Base-by-base conservation (phyloP, 352 stramenopile genomes). In the Saprolegnia parasitica region DNA sequence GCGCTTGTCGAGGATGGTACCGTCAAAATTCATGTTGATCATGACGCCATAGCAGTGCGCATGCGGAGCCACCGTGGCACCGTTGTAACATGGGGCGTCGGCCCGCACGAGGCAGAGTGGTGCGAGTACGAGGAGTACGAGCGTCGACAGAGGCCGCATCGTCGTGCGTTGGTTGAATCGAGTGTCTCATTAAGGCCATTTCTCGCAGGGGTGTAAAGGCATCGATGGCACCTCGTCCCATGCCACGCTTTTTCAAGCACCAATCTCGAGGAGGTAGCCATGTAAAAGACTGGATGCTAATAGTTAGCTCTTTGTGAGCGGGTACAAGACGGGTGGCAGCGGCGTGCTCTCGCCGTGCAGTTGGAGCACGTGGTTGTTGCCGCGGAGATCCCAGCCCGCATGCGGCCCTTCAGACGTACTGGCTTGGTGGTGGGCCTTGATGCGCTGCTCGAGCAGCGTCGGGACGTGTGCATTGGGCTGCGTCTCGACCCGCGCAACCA, bases 301-400 rank as follows among this genome's bases (percentile, higher is more conserved):
- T 52, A 20, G n/a, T 67, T 67, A 67, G 10, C 37, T 39, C 40
- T 67, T 67, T 39, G 58, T 67, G 0, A 67, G 37, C 0, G 58
- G 58, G 42, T 67, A 67, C 58, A 67, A 67, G 4, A 67, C 50
- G 5, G 58, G 58, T 18, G 58, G 58, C 42, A 67, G 50, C 13
- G 15, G 49, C 18, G 56, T 49, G 16, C 37, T 23, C 5, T 54
- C 58, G 42, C 23, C 26, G 13, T 39, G 52, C 11, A 21, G 9
- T 26, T 29, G 24, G 10, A 35, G 29, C 29, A 35, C 29, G 42
- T 15, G 18, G 42, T 46, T 49, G 26, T 55, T 23, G 58, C 50
- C 23, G 58, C 37, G 20, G 39, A 67, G 21, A 39, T 56, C 20
- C 37, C 40, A 24, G 52, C 58, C 58, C 40, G 21, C 58, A 65